Evolutionary conservation across 352 stramenopile species (phyloP), one percentile per base, ranked within the genome.

Genomic region (Globisporangium barbulae): DNA sequence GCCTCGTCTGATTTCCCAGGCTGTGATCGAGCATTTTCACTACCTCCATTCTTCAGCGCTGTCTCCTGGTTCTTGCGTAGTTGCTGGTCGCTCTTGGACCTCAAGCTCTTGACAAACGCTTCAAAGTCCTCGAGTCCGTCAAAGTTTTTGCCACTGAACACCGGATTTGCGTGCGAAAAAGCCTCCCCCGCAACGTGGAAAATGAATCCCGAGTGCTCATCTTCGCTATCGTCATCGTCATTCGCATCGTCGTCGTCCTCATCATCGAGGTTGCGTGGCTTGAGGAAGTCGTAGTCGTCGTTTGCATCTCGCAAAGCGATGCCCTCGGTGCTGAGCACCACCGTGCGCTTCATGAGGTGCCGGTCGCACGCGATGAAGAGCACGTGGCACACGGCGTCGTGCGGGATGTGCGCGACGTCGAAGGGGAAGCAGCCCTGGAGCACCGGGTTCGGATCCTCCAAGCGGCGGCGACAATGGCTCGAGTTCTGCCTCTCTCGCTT

Each of bases 331-430:
- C 73, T 84, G 33, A 89, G 67, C 41, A 78, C 75, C 59, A 89
- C 78, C n/a, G 72, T 76, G 28, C 79, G 79, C 54, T 77, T 73
- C 56, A 89, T 78, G 61, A 89, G 69, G 28, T 82, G 67, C 48
- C 69, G 72, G 69, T 89, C 77, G 61, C 75, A 83, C 48, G 79
- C 71, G 52, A 89, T 76, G 61, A 89, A 87, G 39, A 89, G 59
- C 44, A 89, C 72, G 52, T 89, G 69, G 30, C 74, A 84, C 7
- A 87, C 78, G 19, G 69, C 74, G 31, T 84, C 77, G 8, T 69
- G 54, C 9, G 73, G 71, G 21, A 89, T 66, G 9, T 79, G 74
- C 9, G 50, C 64, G 42, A 89, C 78, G 25, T 80, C 70, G 17
- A 87, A 53, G 3, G 72, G 55, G 47, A 86, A 78, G 21, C 57